Evolutionary conservation across 73 alveolate genomes (phyloP).

Genomic region (Paramecium bursaria): DNA sequence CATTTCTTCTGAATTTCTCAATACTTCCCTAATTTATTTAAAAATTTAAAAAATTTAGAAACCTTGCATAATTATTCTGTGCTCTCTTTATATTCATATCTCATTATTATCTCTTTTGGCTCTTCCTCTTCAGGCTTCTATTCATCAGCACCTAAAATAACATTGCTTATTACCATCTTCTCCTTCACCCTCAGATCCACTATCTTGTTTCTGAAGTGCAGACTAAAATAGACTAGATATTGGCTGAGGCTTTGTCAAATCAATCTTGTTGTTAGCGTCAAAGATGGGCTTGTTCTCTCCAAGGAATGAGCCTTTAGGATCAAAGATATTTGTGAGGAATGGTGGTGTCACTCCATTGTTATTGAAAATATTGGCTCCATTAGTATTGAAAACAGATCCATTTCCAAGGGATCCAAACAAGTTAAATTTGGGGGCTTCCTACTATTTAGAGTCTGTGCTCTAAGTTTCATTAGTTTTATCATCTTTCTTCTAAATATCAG

Average conservation of each 20-base stretch:
- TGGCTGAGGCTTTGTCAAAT: constrained; percentile 42
- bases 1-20: constrained; percentile 50
- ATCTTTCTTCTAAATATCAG: too few species aligned
- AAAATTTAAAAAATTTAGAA: neutral
- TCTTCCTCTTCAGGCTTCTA: constrained; percentile 53
- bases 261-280: neutral
- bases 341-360: neutral
- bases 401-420: neutral
- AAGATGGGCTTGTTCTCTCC: neutral
- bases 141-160: constrained; percentile 32
- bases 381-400: too few species aligned
- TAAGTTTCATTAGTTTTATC: too few species aligned
- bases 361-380: neutral
- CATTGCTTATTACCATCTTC: constrained; percentile 1
- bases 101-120: constrained; percentile 44
- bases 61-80: constrained; percentile 49
- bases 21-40: neutral
- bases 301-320: neutral
- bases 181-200: constrained; percentile 35
- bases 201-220: constrained; percentile 15
- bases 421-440: too few species aligned
- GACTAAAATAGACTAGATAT: constrained; percentile 6
- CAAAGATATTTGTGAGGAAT: neutral
- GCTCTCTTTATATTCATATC: constrained; percentile 14
- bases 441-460: too few species aligned